Evolutionary conservation across 2,329 filamentous ascomycete genomes (phyloP).

Genomic region (Pyricularia pennisetigena): DNA sequence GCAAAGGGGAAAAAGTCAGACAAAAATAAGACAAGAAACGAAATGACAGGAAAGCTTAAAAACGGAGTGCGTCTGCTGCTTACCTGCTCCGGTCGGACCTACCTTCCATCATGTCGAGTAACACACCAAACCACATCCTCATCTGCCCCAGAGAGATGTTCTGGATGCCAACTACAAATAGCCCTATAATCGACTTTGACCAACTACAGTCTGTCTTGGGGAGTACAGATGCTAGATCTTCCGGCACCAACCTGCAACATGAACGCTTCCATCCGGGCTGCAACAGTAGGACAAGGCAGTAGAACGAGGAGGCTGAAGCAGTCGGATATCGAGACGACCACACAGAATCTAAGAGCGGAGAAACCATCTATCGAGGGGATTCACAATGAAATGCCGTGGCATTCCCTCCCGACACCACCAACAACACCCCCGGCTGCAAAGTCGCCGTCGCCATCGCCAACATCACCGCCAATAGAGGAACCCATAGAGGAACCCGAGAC

Average conservation of each 20-base stretch:
- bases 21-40: background rate
- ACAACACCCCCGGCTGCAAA: background rate
- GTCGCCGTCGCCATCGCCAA: background rate
- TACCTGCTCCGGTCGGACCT: background rate
- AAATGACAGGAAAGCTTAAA: background rate
- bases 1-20: background rate
- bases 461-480: background rate
- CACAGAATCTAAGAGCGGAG: background rate
- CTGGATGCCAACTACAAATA: background rate
- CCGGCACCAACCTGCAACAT: background rate
- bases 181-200: background rate
- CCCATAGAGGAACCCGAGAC: background rate
- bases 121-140: background rate
- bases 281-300: background rate
- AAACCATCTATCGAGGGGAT: background rate
- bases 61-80: background rate
- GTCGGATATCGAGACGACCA: background rate
- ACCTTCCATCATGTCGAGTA: background rate
- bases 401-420: background rate
- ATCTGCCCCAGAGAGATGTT: background rate
- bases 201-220: background rate
- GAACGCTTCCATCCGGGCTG: background rate
- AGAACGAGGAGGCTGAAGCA: background rate
- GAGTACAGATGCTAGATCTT: background rate
- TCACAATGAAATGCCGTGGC: background rate